Evolutionary conservation across 1,139 yeast species (phyloP).

Genomic region (Spencermartinsiella ligniputridi): DNA sequence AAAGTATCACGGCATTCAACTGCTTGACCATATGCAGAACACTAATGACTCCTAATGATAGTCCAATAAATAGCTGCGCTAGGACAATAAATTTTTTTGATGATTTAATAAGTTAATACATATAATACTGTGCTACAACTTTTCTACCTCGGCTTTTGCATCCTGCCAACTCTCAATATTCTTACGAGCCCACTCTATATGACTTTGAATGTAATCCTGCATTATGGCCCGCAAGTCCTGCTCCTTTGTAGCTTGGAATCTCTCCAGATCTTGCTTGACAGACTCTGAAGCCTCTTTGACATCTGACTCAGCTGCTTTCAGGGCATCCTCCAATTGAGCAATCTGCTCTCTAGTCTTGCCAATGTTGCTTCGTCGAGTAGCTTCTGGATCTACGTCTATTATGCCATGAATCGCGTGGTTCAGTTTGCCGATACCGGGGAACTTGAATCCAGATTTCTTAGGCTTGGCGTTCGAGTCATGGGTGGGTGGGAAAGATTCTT

Average conservation of each 20-base stretch:
- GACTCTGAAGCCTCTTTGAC: slow-evolving; percentile 48
- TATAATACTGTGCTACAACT: slow-evolving; percentile 17
- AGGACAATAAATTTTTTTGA: too few species aligned
- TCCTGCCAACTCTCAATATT: slow-evolving; percentile 74
- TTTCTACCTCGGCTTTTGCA: slow-evolving; percentile 38
- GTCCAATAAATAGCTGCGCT: too few species aligned
- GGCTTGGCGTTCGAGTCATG: slow-evolving; percentile 22
- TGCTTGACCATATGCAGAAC: too few species aligned
- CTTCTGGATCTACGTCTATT: slow-evolving; percentile 67
- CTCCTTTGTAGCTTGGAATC: slow-evolving; percentile 44
- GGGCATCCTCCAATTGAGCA: slow-evolving; percentile 51
- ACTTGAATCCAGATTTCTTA: slow-evolving; percentile 36
- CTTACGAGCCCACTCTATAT: slow-evolving; percentile 66
- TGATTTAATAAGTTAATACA: too few species aligned
- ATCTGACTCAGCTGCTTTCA: slow-evolving; percentile 54
- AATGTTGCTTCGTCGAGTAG: slow-evolving; percentile 56
- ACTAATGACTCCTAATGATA: too few species aligned
- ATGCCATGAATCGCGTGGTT: slow-evolving; percentile 64
- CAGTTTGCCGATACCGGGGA: slow-evolving; percentile 48
- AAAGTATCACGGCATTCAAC: too few species aligned
- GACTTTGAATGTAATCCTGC: slow-evolving; percentile 51
- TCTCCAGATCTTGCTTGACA: slow-evolving; percentile 45
- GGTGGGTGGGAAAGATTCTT: slow-evolving; percentile 25
- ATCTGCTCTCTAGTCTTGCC: slow-evolving; percentile 50
- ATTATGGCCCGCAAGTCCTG: slow-evolving; percentile 46